A percentile compares a stretch with the other conserved stretches of the same genome.
Conservation (phyloP, 306 rosid genomes). For the Biancaea sappan region DNA sequence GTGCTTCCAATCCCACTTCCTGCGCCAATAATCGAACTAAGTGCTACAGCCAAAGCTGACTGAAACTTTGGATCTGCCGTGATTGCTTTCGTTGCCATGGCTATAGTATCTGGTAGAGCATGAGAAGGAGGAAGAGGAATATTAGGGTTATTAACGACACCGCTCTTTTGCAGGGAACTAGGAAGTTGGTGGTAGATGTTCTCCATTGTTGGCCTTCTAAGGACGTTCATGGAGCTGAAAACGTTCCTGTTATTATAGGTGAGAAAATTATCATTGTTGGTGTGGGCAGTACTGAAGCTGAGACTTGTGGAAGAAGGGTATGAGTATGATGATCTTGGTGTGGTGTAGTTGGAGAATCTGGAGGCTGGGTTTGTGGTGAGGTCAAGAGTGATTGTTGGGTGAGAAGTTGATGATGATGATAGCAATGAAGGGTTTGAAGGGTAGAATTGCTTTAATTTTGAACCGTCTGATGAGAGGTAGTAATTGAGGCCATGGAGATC, state of each 20-base stretch:
- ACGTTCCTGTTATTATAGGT: conserved; percentile 41
- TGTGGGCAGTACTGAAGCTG: conserved; percentile 54
- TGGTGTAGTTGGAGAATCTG: conserved; percentile 45
- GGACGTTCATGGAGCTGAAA: conserved; percentile 41
- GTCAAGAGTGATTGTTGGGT: conserved; percentile 82
- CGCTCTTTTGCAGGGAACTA: conserved; percentile 53
- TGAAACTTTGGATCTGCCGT: conserved; percentile 84
- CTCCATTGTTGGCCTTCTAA: conserved; percentile 47
- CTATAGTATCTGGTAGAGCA: conserved; percentile 48
- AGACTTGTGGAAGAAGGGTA: conserved; percentile 56
- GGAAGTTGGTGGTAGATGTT: conserved; percentile 42
- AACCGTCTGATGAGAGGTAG: conserved; percentile 52
- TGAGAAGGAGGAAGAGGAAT: conserved; percentile 13
- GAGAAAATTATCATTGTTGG: conserved; percentile 48
- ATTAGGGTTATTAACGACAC: neutral
- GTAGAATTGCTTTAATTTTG: conserved; percentile 59
- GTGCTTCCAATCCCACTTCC: conserved; percentile 20
- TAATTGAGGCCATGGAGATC: conserved; percentile 58
- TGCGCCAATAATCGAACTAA: conserved; percentile 62
- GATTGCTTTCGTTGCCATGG: conserved; percentile 89
- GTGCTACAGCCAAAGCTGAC: conserved; percentile 77
- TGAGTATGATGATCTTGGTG: conserved; percentile 32
- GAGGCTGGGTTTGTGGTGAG: conserved; percentile 64
- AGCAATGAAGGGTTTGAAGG: conserved; percentile 40
- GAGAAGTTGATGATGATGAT: conserved; percentile 48